A percentile compares a stretch with the other conserved stretches of the same genome.
These are phyloP conservation scores for Candida sithepensis DNA, from an alignment of 805 yeast genomes.

Conservation along the genomic window DNA sequence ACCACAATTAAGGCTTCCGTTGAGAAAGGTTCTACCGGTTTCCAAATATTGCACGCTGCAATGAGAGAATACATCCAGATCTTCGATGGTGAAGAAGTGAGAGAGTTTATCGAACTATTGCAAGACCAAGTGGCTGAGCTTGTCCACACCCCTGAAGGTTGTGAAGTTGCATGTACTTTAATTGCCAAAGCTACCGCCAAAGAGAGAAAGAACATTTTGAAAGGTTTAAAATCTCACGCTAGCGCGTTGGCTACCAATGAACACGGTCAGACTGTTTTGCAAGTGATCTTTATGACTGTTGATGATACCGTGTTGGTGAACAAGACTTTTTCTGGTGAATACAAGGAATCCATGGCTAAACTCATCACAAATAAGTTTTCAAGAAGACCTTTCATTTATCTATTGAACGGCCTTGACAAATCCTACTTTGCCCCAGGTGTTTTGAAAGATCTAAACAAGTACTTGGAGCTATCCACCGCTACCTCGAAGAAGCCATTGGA, in stretches of 20 bases:
- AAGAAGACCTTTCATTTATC: constrained; percentile 83
- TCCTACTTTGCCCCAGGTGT: constrained; percentile 74
- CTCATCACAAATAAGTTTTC: constrained; percentile 70
- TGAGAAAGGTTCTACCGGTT: constrained; percentile 93
- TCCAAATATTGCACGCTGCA: constrained; percentile 93
- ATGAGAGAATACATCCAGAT: constrained; percentile 84
- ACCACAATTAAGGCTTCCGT: constrained; percentile 88
- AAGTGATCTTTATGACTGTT: constrained; percentile 75
- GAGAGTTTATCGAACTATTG: constrained; percentile 78
- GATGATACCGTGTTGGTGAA: constrained; percentile 87
- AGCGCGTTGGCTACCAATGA: constrained; percentile 76
- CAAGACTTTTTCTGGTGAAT: constrained; percentile 67
- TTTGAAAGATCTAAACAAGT: constrained; percentile 55
- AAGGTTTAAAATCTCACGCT: constrained; percentile 72
- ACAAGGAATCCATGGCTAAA: constrained; percentile 48
- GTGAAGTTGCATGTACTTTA: constrained; percentile 81
- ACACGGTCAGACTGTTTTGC: constrained; percentile 78
- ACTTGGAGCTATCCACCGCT: constrained; percentile 55
- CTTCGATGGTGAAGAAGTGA: constrained; percentile 63
- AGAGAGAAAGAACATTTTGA: constrained; percentile 80
- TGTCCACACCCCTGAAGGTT: constrained; percentile 93
- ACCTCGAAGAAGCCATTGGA: constrained; percentile 86
- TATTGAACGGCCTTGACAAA: constrained; percentile 74
- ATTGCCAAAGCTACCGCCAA: constrained; percentile 85
- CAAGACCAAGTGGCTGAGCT: constrained; percentile 90